Conservation (phyloP, 1,284 basidiomycete genomes). For the Volvariella volvacea region DNA sequence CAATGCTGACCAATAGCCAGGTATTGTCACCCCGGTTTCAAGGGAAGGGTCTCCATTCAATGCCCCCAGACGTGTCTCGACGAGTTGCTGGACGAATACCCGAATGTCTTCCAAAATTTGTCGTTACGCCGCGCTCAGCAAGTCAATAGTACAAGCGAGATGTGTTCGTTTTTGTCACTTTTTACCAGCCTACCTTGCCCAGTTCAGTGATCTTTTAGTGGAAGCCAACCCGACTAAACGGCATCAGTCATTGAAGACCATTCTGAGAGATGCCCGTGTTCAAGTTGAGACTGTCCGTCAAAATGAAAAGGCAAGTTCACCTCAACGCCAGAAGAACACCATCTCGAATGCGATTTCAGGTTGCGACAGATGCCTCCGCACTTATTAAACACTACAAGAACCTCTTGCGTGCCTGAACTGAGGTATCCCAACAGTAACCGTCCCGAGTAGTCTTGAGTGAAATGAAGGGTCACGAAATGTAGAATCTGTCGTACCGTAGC, state of each 20-base stretch:
- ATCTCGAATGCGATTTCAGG: conserved; percentile 12
- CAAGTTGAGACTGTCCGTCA: conserved; percentile 15
- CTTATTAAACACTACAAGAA: conserved; percentile 31
- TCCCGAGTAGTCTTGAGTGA: too few relatives aligned
- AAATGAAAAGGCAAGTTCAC: conserved; percentile 13
- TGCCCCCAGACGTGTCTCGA: neutral
- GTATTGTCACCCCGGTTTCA: conserved; percentile 3
- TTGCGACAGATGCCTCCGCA: conserved; percentile 28
- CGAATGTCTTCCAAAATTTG: neutral
- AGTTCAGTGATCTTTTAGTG: conserved; percentile 10
- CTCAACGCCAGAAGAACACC: neutral
- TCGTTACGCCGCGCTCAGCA: conserved; percentile 1
- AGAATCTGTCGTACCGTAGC: too few relatives aligned
- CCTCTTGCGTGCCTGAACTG: conserved; percentile 20
- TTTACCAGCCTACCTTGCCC: neutral
- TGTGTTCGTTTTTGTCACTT: conserved; percentile 8
- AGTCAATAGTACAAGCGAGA: conserved; percentile 11
- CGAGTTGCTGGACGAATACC: neutral
- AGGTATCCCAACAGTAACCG: too few relatives aligned
- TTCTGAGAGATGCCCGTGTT: conserved; percentile 13
- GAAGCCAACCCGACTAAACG: conserved; percentile 10
- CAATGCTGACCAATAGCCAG: conserved; percentile 7
- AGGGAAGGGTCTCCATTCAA: neutral
- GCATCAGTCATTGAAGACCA: conserved; percentile 11
- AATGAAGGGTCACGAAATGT: too few relatives aligned